Conservation (phyloP, 192 early-diverging fungal species). For the Gigaspora rosea region DNA sequence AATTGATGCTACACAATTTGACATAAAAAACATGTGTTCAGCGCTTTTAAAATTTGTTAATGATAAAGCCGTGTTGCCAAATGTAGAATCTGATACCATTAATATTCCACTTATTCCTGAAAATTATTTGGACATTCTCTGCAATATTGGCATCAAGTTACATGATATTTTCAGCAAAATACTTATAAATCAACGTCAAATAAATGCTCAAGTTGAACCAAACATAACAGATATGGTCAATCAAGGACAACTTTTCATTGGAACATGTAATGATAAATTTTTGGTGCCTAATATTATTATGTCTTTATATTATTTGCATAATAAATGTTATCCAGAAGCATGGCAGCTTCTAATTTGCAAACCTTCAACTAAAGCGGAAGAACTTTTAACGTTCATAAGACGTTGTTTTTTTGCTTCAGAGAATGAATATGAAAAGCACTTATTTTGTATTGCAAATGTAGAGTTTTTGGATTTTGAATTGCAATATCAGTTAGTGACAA, state of each 20-base stretch:
- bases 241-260: conserved; percentile 31
- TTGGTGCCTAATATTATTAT: background rate
- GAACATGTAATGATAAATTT: conserved; percentile 25
- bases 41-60: background rate
- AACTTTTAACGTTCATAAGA: conserved; percentile 24
- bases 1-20: background rate
- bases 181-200: background rate
- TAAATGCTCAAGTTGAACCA: background rate
- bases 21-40: background rate
- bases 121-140: background rate
- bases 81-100: background rate
- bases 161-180: background rate
- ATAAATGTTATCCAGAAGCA: too few species aligned
- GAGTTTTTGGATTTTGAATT: background rate
- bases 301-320: too few species aligned
- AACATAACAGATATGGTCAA: conserved; percentile 22
- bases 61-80: background rate
- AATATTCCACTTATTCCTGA: conserved; percentile 1
- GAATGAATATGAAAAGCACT: conserved; percentile 1
- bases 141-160: background rate
- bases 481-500: conserved; percentile 28
- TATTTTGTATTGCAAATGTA: conserved; percentile 31
- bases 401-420: conserved; percentile 30
- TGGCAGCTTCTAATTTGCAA: conserved; percentile 18
- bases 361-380: conserved; percentile 29